Evolutionary conservation across 495 filamentous ascomycete genomes (phyloP).

Genomic region (Extremus antarcticus): DNA sequence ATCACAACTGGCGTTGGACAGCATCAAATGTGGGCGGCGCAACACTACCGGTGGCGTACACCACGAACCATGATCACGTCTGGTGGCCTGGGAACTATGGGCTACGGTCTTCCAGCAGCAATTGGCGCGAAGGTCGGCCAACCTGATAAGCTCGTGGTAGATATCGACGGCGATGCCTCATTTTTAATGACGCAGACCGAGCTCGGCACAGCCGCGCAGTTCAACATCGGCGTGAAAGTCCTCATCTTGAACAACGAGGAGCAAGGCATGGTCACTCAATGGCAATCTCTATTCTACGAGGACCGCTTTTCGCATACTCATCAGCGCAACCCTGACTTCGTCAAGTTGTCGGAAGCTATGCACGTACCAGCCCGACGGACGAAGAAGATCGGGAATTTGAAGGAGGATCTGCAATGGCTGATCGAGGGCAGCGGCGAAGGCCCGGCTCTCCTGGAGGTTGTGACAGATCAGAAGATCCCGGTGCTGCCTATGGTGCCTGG

Average conservation of each 20-base stretch:
- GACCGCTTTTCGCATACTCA: conserved; percentile 88
- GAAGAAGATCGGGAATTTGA: conserved; percentile 69
- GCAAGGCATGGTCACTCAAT: conserved; percentile 95
- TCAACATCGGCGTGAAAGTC: conserved; percentile 86
- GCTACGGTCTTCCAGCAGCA: conserved; percentile 80
- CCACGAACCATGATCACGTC: conserved; percentile 85
- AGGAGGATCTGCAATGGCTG: conserved; percentile 75
- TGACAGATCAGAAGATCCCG: conserved; percentile 76
- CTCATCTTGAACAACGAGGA: conserved; percentile 93
- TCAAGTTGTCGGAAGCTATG: conserved; percentile 68
- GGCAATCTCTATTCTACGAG: conserved; percentile 88
- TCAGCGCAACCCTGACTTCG: conserved; percentile 83
- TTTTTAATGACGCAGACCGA: conserved; percentile 94
- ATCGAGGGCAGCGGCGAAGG: conserved; percentile 46
- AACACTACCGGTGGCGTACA: conserved; percentile 84
- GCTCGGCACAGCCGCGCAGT: conserved; percentile 78
- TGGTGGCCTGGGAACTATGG: conserved; percentile 91
- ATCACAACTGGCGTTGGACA: conserved; percentile 90
- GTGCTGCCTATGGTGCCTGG: conserved; percentile 94
- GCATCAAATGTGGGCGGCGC: conserved; percentile 95
- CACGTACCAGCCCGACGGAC: conserved; percentile 40
- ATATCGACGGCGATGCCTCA: conserved; percentile 94
- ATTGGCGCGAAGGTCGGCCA: conserved; percentile 89
- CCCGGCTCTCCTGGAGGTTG: conserved; percentile 36
- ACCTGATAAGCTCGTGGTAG: conserved; percentile 76